These are phyloP conservation scores for Fusarium dlaminii DNA, from an alignment of 2,329 filamentous ascomycete species.

Conservation along the genomic window DNA sequence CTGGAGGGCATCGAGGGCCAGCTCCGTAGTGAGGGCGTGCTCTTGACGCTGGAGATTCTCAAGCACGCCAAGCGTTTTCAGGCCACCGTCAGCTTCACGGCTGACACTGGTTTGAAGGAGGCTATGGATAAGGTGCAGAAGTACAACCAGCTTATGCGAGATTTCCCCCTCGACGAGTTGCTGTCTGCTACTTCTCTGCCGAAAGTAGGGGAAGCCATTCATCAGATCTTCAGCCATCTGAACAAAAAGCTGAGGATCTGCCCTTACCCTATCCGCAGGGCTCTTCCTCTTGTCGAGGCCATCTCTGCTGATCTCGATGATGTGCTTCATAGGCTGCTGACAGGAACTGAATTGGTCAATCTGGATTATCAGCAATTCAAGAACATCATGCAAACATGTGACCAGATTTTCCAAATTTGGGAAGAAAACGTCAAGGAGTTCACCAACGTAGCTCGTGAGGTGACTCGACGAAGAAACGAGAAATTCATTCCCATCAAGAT, in stretches of 20 bases:
- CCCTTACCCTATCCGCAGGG: slow-evolving; percentile 91
- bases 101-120: slow-evolving; percentile 95
- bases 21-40: slow-evolving; percentile 86
- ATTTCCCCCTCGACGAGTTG: slow-evolving; percentile 95
- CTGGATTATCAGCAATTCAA: slow-evolving; percentile 92
- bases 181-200: slow-evolving; percentile 88
- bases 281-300: slow-evolving; percentile 92
- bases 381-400: slow-evolving; percentile 82
- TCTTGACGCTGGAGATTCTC: slow-evolving; percentile 90
- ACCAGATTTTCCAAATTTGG: slow-evolving; percentile 90
- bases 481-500: slow-evolving; percentile 99
- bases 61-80: slow-evolving; percentile 98
- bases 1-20: slow-evolving; percentile 92
- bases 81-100: slow-evolving; percentile 94
- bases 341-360: slow-evolving; percentile 88
- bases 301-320: slow-evolving; percentile 94
- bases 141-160: slow-evolving; percentile 98
- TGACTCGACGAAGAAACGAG: slow-evolving; percentile 90
- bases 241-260: slow-evolving; percentile 98
- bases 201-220: slow-evolving; percentile 89
- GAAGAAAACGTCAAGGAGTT: slow-evolving; percentile 98
- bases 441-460: slow-evolving; percentile 95
- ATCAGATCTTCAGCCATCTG: slow-evolving; percentile 90
- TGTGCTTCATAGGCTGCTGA: slow-evolving; percentile 84
- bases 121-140: slow-evolving; percentile 96